Percentiles rank a stretch among this genome's conserved stretches.
Conservation (phyloP, 225 moss, liverwort and hornwort species). For the Antitrichia curtipendula region DNA sequence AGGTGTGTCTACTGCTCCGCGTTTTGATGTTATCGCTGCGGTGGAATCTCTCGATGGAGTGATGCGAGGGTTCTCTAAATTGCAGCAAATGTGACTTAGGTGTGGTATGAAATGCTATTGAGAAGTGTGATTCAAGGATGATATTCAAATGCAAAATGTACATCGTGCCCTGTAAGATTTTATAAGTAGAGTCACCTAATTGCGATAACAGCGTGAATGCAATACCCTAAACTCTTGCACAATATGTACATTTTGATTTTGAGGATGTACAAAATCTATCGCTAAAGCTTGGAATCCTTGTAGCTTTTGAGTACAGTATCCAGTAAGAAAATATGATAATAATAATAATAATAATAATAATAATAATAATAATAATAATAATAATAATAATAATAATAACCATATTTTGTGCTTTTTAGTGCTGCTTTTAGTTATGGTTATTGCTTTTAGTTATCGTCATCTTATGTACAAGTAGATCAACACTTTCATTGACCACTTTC, state of each 20-base stretch:
- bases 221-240: not conserved
- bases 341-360: too few species aligned
- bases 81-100: not conserved
- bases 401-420: too few species aligned
- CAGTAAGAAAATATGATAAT: too few species aligned
- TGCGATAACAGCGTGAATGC: not conserved
- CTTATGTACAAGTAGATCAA: too few species aligned
- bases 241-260: not conserved
- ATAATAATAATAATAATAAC: too few species aligned
- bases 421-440: too few species aligned
- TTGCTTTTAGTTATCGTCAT: too few species aligned
- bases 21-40: not conserved
- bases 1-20: not conserved
- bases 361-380: too few species aligned
- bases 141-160: not conserved
- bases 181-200: not conserved
- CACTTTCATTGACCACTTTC: too few species aligned
- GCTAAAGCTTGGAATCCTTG: too few species aligned
- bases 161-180: not conserved
- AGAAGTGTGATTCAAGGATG: not conserved
- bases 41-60: not conserved
- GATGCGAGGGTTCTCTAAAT: not conserved
- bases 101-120: not conserved
- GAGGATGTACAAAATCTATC: not conserved
- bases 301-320: too few species aligned